Percentiles rank a stretch among this genome's conserved stretches.
These are phyloP conservation scores for Colletotrichum theobromicola DNA, from an alignment of 2,329 filamentous ascomycete genomes.

Conservation along the genomic window DNA sequence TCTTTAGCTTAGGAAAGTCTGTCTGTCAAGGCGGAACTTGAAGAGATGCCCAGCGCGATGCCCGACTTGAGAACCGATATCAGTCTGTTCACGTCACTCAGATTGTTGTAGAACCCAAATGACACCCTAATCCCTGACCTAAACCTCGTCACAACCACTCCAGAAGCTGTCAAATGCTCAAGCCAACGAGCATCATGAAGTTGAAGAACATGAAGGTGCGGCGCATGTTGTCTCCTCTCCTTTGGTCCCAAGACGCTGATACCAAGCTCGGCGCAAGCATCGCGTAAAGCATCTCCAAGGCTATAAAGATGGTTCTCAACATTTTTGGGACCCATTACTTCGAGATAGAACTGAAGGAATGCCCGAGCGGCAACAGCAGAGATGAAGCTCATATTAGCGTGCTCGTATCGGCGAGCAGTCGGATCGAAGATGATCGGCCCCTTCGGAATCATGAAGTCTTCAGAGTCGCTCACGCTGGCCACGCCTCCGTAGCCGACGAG, in stretches of 20 bases:
- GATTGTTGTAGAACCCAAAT: conserved; percentile 30
- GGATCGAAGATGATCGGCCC: conserved; percentile 26
- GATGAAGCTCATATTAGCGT: conserved; percentile 33
- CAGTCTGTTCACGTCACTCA: conserved; percentile 26
- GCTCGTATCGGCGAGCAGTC: conserved; percentile 32
- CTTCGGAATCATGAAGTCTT: conserved; percentile 23
- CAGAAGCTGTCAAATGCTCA: conserved; percentile 19
- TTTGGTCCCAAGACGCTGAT: conserved; percentile 27
- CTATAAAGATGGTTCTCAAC: conserved; percentile 29
- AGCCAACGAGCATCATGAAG: conserved; percentile 27
- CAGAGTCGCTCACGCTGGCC: conserved; percentile 8
- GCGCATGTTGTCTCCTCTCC: conserved; percentile 25
- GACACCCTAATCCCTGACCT: conserved; percentile 30
- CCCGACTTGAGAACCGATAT: neutral
- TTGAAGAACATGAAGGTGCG: conserved; percentile 33
- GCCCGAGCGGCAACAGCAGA: conserved; percentile 27
- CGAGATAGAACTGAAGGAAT: conserved; percentile 30
- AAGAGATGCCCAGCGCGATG: neutral
- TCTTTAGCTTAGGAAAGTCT: neutral
- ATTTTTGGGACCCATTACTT: conserved; percentile 25
- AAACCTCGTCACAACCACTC: conserved; percentile 26
- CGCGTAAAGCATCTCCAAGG: conserved; percentile 26
- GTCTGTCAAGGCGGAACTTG: neutral
- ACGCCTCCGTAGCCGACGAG: conserved; percentile 31
- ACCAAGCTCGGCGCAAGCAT: conserved; percentile 24